Evolutionary conservation across 441 rosid genomes (phyloP), one percentile per base, ranked within the genome.

Genomic region (Populus trichocarpa): DNA sequence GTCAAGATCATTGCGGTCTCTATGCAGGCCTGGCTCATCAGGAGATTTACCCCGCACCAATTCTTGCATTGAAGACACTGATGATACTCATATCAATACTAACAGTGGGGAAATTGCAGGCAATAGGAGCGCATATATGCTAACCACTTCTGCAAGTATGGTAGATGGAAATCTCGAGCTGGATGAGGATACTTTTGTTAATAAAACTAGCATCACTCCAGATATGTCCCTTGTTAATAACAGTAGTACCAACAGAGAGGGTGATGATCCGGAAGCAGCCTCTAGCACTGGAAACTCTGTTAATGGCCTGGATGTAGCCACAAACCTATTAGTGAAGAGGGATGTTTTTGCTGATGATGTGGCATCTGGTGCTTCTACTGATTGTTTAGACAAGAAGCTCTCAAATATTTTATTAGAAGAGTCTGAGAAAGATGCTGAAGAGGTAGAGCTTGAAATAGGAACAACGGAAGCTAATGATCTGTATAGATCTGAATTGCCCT

Each of bases 1-100:
- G 80, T 79, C 84, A 61, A 91, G 84, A 76, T 82, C 95, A 66
- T 83, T 93, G 85, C 81, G 25, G 3, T 77, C 80, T 77, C 84
- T 90, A 10, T 85, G 88, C 74, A 80, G 84, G 69, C 38, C 64
- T 69, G 82, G 83, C 59, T 46, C 73, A 33, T 73, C 87, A 66
- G 72, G 42, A 32, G 36, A 68, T 25, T 80, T 67, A 26, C 67
- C 84, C 20, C 26, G 82, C 72, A 25, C 23, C 28, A 14, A 61
- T 79, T 40, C 66, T 22, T 73, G 16, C 38, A 36, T 59, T 20
- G 82, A 75, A 70, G 66, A 25, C 3, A 40, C 59, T 4, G 50
- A 67, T 74, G 38, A 72, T 69, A 77, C 79, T 64, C 72, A 53
- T 72, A 25, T 61, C 36, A 70, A 77, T 6, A 64, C 80, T 40